Percentiles rank a stretch among this genome's conserved stretches.
These are phyloP conservation scores for Coix lacrymajobi DNA, from an alignment of 176 grass and related monocot species.

Conservation along the genomic window DNA sequence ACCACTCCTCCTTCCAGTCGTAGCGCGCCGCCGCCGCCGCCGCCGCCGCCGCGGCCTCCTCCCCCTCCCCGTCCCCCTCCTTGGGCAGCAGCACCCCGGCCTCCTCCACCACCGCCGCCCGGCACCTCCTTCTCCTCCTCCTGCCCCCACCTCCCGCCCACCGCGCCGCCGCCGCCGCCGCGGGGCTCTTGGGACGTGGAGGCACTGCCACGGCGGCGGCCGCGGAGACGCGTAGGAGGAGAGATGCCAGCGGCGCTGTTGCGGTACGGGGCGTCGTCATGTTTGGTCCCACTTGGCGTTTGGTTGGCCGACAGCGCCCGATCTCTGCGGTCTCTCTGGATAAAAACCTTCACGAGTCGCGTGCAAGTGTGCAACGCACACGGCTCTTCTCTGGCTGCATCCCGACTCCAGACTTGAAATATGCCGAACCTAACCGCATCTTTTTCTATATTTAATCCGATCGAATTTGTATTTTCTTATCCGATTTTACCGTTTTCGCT, in stretches of 20 bases:
- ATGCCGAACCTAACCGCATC: no score
- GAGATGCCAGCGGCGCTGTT: background rate
- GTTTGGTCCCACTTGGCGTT: conserved; percentile 12
- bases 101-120: conserved; percentile 53
- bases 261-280: background rate
- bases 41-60: conserved; percentile 6
- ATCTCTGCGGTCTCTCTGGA: background rate
- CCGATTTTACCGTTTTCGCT: no score
- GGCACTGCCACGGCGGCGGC: background rate
- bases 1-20: conserved; percentile 96
- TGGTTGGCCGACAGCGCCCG: conserved; percentile 37
- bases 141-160: background rate
- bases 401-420: no score
- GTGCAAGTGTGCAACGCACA: background rate
- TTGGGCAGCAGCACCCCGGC: conserved; percentile 52
- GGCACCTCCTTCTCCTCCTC: background rate
- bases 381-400: no score
- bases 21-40: conserved; percentile 34
- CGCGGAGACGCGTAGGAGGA: conserved; percentile 1
- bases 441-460: no score
- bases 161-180: background rate
- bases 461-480: no score
- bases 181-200: background rate
- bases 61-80: conserved; percentile 48
- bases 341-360: background rate